A percentile compares a stretch with the other conserved stretches of the same genome.
Conservation (phyloP, 331 rosid species). For the Prunus yedoensis region DNA sequence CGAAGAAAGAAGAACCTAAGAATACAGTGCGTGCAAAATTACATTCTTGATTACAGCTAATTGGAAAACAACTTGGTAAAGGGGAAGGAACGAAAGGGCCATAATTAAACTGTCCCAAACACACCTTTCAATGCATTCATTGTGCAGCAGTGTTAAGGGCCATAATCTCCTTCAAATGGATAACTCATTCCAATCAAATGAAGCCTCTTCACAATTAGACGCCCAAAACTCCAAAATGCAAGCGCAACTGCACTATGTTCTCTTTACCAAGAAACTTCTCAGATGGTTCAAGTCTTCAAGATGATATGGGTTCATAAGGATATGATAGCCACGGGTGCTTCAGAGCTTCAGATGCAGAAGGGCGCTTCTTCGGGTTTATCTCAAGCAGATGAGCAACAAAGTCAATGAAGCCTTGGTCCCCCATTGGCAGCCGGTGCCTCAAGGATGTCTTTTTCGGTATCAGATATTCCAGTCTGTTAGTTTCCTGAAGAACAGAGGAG, state of each 20-base stretch:
- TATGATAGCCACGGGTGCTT: constrained; percentile 97
- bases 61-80: constrained; percentile 44
- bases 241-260: constrained; percentile 28
- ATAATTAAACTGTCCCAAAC: constrained; percentile 49
- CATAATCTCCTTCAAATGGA: constrained; percentile 48
- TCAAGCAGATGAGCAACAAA: constrained; percentile 85
- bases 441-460: constrained; percentile 94
- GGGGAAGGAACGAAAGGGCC: constrained; percentile 19
- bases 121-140: constrained; percentile 45
- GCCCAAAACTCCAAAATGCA: constrained; percentile 29
- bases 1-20: constrained; percentile 43
- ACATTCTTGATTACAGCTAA: constrained; percentile 53
- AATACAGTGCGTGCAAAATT: constrained; percentile 48
- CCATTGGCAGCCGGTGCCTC: constrained; percentile 96
- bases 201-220: constrained; percentile 36
- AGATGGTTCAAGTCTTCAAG: constrained; percentile 54
- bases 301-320: constrained; percentile 96
- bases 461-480: constrained; percentile 84
- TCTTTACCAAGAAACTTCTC: constrained; percentile 17
- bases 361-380: constrained; percentile 90
- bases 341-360: constrained; percentile 88
- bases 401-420: constrained; percentile 96
- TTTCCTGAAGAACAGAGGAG: constrained; percentile 56
- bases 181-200: constrained; percentile 37
- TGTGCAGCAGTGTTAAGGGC: constrained; percentile 39